Evolutionary conservation across 805 yeast genomes (phyloP).

Genomic region (Brettanomyces naardenensis): DNA sequence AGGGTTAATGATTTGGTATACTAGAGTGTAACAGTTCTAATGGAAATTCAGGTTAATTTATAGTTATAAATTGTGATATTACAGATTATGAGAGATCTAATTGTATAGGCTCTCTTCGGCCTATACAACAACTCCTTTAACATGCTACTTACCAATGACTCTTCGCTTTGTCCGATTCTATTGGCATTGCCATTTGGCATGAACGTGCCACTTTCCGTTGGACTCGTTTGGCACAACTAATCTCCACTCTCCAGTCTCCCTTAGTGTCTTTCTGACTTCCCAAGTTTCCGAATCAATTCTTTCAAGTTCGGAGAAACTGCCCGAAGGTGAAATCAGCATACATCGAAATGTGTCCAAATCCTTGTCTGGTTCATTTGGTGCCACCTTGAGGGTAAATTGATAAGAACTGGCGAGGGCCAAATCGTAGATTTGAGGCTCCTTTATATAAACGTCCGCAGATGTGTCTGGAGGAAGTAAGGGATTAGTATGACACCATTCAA

Average conservation of each 20-base stretch:
- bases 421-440: slow-evolving; percentile 73
- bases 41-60: too few relatives aligned
- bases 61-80: too few relatives aligned
- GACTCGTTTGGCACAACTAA: slow-evolving; percentile 74
- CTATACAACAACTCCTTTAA: too few relatives aligned
- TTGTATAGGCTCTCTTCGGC: too few relatives aligned
- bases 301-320: slow-evolving; percentile 56
- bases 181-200: slow-evolving; percentile 68
- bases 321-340: slow-evolving; percentile 72
- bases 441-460: slow-evolving; percentile 68
- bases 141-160: too few relatives aligned
- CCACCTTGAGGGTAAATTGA: slow-evolving; percentile 44
- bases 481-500: slow-evolving; percentile 55
- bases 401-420: slow-evolving; percentile 52
- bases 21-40: too few relatives aligned
- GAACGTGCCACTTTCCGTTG: slow-evolving; percentile 76
- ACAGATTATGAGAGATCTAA: too few relatives aligned
- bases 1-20: too few relatives aligned
- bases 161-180: slow-evolving; percentile 2
- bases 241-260: slow-evolving; percentile 76
- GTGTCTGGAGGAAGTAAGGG: slow-evolving; percentile 60
- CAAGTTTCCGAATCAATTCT: slow-evolving; percentile 44
- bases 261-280: slow-evolving; percentile 51
- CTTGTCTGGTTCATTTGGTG: neutral
- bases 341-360: slow-evolving; percentile 34